These are phyloP conservation scores for Gelatoporia subvermispora DNA, from an alignment of 768 basidiomycete genomes.

Conservation along the genomic window DNA sequence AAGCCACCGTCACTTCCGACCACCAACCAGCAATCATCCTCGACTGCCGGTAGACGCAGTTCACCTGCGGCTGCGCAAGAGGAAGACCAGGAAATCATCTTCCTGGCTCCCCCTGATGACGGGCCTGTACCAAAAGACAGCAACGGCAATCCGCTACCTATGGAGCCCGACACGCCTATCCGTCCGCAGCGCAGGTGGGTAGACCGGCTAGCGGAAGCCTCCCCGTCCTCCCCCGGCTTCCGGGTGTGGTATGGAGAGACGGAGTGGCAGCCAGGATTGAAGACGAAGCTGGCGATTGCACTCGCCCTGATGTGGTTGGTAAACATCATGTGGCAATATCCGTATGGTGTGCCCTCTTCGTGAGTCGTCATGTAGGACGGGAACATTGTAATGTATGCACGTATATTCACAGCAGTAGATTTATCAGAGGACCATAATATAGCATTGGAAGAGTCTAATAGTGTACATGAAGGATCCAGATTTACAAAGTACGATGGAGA, in stretches of 20 bases:
- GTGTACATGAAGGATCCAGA: no score
- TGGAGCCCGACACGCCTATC: constrained; percentile 35
- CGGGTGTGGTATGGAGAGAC: constrained; percentile 26
- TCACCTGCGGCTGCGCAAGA: constrained; percentile 1
- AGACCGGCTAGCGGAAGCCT: constrained; percentile 41
- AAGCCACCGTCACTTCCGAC: constrained; percentile 20
- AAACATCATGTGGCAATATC: constrained; percentile 55
- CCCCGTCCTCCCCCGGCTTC: constrained; percentile 22
- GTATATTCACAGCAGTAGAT: background rate
- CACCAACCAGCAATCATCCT: constrained; percentile 7
- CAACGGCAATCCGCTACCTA: constrained; percentile 27
- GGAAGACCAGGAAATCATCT: constrained; percentile 19
- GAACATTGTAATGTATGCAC: no score
- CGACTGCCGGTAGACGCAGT: background rate
- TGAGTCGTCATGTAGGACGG: background rate
- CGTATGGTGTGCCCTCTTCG: background rate
- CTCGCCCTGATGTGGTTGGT: constrained; percentile 55
- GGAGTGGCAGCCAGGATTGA: constrained; percentile 36
- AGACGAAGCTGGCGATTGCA: constrained; percentile 37
- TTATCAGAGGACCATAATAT: background rate
- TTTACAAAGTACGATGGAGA: no score
- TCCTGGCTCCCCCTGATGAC: constrained; percentile 17
- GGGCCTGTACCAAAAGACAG: constrained; percentile 14
- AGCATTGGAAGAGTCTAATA: background rate
- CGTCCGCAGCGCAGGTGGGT: constrained; percentile 43